A percentile compares a stretch with the other conserved stretches of the same genome.
Conservation (phyloP, 495 filamentous ascomycete genomes). For the Emericellopsis terricola region DNA sequence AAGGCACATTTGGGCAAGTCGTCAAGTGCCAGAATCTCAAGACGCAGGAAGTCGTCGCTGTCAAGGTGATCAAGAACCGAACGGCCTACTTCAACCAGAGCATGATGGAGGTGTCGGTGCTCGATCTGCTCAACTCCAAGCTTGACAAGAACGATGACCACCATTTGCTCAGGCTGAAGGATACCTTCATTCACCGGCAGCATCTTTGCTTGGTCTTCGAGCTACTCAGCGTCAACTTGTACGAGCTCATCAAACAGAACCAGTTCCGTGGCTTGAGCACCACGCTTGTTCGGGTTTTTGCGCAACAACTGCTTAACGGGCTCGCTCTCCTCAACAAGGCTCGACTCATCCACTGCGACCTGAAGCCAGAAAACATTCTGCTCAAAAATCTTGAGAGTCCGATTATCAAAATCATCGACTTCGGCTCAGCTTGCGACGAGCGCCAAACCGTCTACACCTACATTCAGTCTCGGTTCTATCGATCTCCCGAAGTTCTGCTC, state of each 20-base stretch:
- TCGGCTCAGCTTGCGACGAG: conserved; percentile 96
- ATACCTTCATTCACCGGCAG: conserved; percentile 96
- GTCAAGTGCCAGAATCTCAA: conserved; percentile 99
- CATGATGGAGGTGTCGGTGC: conserved; percentile 99
- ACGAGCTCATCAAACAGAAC: conserved; percentile 99
- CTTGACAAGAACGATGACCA: conserved; percentile 99
- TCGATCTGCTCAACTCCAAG: conserved; percentile 93
- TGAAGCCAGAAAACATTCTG: conserved; percentile 97
- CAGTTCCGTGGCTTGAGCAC: conserved; percentile 97
- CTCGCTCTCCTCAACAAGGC: conserved; percentile 90
- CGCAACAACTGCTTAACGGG: conserved; percentile 88
- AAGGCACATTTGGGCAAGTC: conserved; percentile 98
- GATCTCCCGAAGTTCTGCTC: conserved; percentile 88
- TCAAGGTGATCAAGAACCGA: conserved; percentile 98
- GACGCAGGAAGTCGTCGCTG: conserved; percentile 94
- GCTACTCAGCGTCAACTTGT: conserved; percentile 90
- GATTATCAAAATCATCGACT: conserved; percentile 99
- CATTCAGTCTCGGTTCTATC: conserved; percentile 96
- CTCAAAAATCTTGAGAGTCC: conserved; percentile 97
- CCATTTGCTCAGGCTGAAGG: conserved; percentile 85
- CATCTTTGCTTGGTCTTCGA: conserved; percentile 98
- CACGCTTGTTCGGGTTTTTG: conserved; percentile 93
- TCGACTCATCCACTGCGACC: conserved; percentile 90
- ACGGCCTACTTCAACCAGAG: conserved; percentile 99
- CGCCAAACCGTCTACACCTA: conserved; percentile 98